phyloP scores from a whole-genome alignment of 306 rosid genomes.

The Rosa rugosa region DNA sequence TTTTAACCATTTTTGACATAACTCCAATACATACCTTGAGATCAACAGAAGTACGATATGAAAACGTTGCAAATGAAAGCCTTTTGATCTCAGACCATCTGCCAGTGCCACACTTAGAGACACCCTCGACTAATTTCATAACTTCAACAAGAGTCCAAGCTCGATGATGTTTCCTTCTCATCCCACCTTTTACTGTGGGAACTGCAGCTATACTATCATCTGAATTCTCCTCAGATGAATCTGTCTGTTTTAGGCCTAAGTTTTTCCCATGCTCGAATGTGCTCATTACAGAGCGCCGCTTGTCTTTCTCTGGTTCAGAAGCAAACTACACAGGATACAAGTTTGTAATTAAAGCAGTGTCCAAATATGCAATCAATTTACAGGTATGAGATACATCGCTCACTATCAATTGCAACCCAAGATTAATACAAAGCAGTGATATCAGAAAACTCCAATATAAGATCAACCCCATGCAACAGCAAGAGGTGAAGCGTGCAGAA shows the following conservation, averaged over 20 bases:
- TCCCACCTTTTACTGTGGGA: conserved; percentile 80
- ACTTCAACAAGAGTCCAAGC: conserved; percentile 97
- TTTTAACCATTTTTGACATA: neutral
- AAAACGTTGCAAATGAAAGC: conserved; percentile 74
- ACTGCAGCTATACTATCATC: conserved; percentile 51
- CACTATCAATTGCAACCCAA: conserved; percentile 1
- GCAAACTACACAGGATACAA: conserved; percentile 37
- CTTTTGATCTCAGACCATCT: conserved; percentile 98
- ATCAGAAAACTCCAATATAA: neutral
- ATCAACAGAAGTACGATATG: conserved; percentile 97
- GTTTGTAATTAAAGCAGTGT: neutral
- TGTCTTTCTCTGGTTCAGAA: conserved; percentile 50
- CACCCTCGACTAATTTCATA: conserved; percentile 84
- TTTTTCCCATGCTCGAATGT: conserved; percentile 43
- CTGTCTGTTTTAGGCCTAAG: conserved; percentile 39
- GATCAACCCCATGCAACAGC: neutral
- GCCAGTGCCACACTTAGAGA: conserved; percentile 88
- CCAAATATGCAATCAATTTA: neutral
- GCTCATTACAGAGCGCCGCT: conserved; percentile 31
- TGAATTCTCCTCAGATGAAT: conserved; percentile 44
- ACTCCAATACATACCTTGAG: conserved; percentile 62
- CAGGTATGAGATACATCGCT: neutral
- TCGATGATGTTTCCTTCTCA: conserved; percentile 94
- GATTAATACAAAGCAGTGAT: conserved; percentile 3
- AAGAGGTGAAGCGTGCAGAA: neutral